Evolutionary conservation across 2,329 filamentous ascomycete genomes (phyloP), one percentile per base, ranked within the genome.

Genomic region (Epichloe uncinata): DNA sequence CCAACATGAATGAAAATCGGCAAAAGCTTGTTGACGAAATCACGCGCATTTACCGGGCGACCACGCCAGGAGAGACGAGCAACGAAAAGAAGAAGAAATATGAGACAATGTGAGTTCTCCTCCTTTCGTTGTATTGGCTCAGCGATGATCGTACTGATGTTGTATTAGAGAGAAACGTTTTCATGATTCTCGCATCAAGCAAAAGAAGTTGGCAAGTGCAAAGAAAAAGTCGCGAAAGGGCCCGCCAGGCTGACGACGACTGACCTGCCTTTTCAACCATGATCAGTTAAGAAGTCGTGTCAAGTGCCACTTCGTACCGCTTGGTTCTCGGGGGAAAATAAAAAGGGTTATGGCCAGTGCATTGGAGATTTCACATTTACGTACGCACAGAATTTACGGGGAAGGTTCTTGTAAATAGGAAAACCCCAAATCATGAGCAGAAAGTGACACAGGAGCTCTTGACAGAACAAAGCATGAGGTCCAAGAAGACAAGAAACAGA

Each of bases 1-100:
- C 72, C 45, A 81, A 81, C 56, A 63, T 66, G 9, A 70, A 74
- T 1, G 73, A 78, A 40, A 81, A 81, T 57, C 67, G 66, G 34
- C 59, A 61, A 22, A 75, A 79, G 57, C 63, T 79, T 1, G 53
- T 66, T 2, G 66, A 73, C 3, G 76, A 78, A 59, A 55, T 79
- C 11, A 61, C 60, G 30, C 65, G 64, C 30, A 72, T 79, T 45
- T 79, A 76, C 52, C 60, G 62, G 2, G 66, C 68, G 36, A 62
- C 62, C 2, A 70, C 75, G 3, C 76, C 76, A 0, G 67, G 67
- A 2, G 68, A 70, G 54, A 72, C 74, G 2, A 71, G 66, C 49
- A 56, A 57, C 1, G 67, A 70, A 22, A 78, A 72, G 61, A 66
- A 63, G 41, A 66, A 71, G 59, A 79, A 77, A 54, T 65, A 76